phyloP scores from a whole-genome alignment of 441 rosid species.

The Isatis lusitanica region DNA sequence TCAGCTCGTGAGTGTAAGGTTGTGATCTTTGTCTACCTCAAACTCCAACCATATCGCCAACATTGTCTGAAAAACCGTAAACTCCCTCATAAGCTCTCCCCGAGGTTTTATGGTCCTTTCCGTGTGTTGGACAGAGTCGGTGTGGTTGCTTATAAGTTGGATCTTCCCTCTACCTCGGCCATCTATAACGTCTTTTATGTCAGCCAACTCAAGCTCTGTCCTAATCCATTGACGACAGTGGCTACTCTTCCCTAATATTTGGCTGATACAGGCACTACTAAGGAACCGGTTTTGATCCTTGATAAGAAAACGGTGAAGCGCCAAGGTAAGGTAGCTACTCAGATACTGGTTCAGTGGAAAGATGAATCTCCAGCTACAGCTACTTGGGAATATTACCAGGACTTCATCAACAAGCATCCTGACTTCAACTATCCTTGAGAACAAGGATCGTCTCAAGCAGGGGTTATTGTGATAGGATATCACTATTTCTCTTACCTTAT shows the following conservation, averaged over 20 bases:
- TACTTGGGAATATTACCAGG: not conserved
- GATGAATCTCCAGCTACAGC: not conserved
- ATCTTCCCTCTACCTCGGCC: not conserved
- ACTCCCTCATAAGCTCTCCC: not conserved
- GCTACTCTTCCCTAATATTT: not conserved
- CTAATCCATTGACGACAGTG: not conserved
- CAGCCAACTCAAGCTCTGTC: not conserved
- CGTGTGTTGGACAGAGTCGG: not conserved
- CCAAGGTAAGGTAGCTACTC: not conserved
- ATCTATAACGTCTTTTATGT: not conserved
- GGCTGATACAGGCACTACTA: not conserved
- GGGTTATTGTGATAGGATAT: not conserved
- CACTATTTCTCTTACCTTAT: too few relatives aligned
- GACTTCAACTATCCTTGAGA: not conserved
- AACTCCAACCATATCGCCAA: not conserved
- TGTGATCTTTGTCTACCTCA: not conserved
- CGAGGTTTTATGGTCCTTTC: not conserved
- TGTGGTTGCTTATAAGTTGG: not conserved
- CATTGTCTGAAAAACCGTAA: not conserved
- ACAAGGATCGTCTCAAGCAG: not conserved
- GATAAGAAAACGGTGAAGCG: not conserved
- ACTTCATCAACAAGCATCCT: not conserved
- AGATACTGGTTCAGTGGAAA: not conserved
- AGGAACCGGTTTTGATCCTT: not conserved
- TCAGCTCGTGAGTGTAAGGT: not conserved